These are phyloP conservation scores for Coemansia sp. DNA, from an alignment of 192 early-diverging fungal genomes.

Conservation along the genomic window DNA sequence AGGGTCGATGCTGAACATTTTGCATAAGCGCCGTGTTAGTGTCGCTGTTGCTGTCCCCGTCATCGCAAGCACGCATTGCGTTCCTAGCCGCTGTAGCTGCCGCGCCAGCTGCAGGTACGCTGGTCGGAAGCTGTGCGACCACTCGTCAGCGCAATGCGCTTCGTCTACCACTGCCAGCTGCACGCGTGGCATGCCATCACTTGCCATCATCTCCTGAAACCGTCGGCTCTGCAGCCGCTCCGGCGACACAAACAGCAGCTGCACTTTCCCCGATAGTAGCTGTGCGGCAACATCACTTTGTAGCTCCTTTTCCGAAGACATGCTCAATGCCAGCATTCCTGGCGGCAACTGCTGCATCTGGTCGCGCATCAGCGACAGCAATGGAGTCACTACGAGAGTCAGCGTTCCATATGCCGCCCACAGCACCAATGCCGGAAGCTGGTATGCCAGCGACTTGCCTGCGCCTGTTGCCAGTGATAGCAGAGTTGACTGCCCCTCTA, in stretches of 20 bases:
- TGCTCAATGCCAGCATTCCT: conserved; percentile 59
- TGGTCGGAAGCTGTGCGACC: conserved; percentile 82
- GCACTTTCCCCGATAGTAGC: conserved; percentile 52
- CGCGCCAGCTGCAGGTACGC: conserved; percentile 63
- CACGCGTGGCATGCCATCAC: conserved; percentile 55
- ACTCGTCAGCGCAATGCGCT: conserved; percentile 80
- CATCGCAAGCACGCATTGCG: conserved; percentile 61
- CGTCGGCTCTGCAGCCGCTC: conserved; percentile 65
- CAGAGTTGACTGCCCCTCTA: conserved; percentile 51
- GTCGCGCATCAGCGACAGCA: conserved; percentile 82
- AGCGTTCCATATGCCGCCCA: conserved; percentile 37
- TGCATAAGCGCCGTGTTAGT: conserved; percentile 53
- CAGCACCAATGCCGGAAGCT: conserved; percentile 69
- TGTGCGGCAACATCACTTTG: conserved; percentile 22
- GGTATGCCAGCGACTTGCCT: conserved; percentile 79
- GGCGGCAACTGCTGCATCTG: conserved; percentile 67
- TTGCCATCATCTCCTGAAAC: conserved; percentile 57
- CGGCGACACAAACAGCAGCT: conserved; percentile 74
- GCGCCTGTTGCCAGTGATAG: conserved; percentile 59
- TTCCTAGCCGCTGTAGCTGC: conserved; percentile 53
- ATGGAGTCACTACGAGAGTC: conserved; percentile 76
- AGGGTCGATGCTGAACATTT: conserved; percentile 60
- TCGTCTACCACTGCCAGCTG: conserved; percentile 74
- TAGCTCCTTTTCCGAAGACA: conserved; percentile 55
- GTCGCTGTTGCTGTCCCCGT: conserved; percentile 71